A percentile compares a stretch with the other conserved stretches of the same genome.
Conservation (phyloP, 2,329 filamentous ascomycete genomes). For the Ilyonectria sp. region DNA sequence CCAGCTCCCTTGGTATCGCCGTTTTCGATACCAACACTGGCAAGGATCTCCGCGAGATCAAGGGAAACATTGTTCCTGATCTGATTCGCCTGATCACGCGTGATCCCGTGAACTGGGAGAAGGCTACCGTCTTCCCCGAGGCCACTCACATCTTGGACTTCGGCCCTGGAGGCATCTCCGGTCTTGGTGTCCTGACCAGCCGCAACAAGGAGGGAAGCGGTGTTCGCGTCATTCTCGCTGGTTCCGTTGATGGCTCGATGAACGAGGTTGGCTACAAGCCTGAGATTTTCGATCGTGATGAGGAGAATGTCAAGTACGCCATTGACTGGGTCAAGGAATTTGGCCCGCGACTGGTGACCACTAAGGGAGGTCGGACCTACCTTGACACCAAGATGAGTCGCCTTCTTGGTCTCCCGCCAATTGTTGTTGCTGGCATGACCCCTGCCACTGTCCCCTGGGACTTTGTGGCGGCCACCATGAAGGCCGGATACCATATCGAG, state of each 20-base stretch:
- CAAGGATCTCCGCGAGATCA: conserved; percentile 81
- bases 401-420: conserved; percentile 85
- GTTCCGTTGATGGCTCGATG: conserved; percentile 91
- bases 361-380: conserved; percentile 88
- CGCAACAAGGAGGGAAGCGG: conserved; percentile 99
- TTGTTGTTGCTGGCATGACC: conserved; percentile 96
- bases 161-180: conserved; percentile 95
- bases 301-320: conserved; percentile 94
- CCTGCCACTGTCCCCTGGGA: conserved; percentile 91
- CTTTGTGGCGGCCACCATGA: conserved; percentile 93
- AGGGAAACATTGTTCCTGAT: conserved; percentile 86
- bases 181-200: conserved; percentile 95
- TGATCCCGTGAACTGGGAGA: conserved; percentile 96
- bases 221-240: conserved; percentile 95
- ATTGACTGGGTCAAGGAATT: conserved; percentile 98
- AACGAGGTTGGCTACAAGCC: conserved; percentile 97
- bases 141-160: conserved; percentile 98
- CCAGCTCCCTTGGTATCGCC: conserved; percentile 82
- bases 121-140: conserved; percentile 89
- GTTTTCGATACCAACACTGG: conserved; percentile 94
- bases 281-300: conserved; percentile 96
- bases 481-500: conserved; percentile 94
- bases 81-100: conserved; percentile 94
- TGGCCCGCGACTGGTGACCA: conserved; percentile 92
- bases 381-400: conserved; percentile 98